Evolutionary conservation across 1,284 basidiomycete species (phyloP), one percentile per base, ranked within the genome.

Genomic region (Pascua guehoae): DNA sequence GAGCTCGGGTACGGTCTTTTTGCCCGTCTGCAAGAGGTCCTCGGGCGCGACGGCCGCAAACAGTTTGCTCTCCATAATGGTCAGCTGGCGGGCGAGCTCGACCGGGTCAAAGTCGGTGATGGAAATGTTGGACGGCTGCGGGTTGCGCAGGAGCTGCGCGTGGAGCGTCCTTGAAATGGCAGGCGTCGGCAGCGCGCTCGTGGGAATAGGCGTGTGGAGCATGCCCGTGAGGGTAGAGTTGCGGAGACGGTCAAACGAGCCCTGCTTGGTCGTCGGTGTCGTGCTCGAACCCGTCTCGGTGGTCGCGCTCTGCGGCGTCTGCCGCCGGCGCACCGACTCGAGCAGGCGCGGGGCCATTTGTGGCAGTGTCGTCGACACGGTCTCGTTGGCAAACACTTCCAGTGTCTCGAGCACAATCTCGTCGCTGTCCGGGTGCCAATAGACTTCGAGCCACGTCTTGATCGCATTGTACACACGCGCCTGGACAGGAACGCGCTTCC

Each of bases 51-150:
- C 94, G 70, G 85, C 87, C 72, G 87, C 85, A 78, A 95, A 98
- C 48, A 97, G 79, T 42, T 85, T 82, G 63, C 88, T 88, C 75
- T 98, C 96, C 80, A 96, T 84, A 56, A 98, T 85, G 1, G 96
- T 98, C 53, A 99, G 79, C 73, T 99, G 96, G 42, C 96, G 84
- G 0, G 93, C 95, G 16, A 98, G 76, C 76, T 98, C 96, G 38
- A 94, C 75, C 1, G 94, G 82, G 66, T 98, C 92, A 70, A 98
- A 93, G 68, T 98, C 95, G n/a, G 87, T 88, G 10, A 97, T 80
- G 24, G 81, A 76, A 50, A 95, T 84, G 4, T 84, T 83, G 12
- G 75, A 81, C 82, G 73, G 79, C 80, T 65, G 84, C 54, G 32
- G 64, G 49, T 67, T 68, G 11, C 63, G 66, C 39, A 58, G 48